Conservation (phyloP, 768 basidiomycete genomes). For the Lentinula aciculospora region DNA sequence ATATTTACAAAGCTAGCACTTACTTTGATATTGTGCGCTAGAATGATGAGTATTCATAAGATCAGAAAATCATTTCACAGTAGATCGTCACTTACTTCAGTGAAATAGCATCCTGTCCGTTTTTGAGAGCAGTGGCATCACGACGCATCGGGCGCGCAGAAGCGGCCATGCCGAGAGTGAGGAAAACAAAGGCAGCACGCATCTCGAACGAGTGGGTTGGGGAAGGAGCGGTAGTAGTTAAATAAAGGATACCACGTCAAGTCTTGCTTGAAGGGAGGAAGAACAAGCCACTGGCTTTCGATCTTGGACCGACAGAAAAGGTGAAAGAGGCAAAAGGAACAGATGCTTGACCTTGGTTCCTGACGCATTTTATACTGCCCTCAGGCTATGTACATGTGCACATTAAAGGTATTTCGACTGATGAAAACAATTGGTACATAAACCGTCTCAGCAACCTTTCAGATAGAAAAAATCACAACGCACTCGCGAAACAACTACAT, state of each 20-base stretch:
- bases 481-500: background rate
- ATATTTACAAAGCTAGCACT: background rate
- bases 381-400: too few relatives aligned
- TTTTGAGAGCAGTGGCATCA: constrained; percentile 18
- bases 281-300: constrained; percentile 13
- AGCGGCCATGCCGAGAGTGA: constrained; percentile 24
- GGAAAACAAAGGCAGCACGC: constrained; percentile 26
- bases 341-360: background rate
- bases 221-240: constrained; percentile 9
- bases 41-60: background rate
- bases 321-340: constrained; percentile 7
- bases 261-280: constrained; percentile 9
- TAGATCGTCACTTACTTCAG: constrained; percentile 27
- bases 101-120: constrained; percentile 19
- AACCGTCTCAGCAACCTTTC: background rate
- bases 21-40: constrained; percentile 9
- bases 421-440: background rate
- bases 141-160: constrained; percentile 33
- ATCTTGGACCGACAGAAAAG: constrained; percentile 20
- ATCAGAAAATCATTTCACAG: background rate
- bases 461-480: background rate
- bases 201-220: constrained; percentile 28
- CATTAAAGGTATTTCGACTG: background rate
- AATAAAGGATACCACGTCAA: constrained; percentile 24
- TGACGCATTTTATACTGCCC: background rate